Evolutionary conservation across 306 rosid genomes (phyloP).

Genomic region (Pterocarpus santalinus): DNA sequence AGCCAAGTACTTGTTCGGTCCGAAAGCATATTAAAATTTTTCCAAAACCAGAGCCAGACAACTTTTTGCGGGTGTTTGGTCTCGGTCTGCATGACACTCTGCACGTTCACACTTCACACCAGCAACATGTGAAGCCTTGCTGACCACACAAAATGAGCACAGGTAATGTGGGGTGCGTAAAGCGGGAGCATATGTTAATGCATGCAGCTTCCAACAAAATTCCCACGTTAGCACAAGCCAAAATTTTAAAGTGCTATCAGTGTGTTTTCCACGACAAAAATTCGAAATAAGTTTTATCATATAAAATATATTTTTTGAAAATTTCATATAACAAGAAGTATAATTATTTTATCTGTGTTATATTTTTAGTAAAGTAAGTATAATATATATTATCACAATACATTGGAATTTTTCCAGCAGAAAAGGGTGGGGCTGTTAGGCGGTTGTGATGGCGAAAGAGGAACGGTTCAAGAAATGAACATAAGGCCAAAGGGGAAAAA

Average conservation of each 20-base stretch:
- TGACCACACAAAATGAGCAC: background rate
- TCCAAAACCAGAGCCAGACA: too few species aligned
- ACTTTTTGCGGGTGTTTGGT: too few species aligned
- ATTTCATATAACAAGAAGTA: too few species aligned
- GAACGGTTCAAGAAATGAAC: constrained; percentile 35
- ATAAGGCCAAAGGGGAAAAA: background rate
- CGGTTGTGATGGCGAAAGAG: constrained; percentile 32
- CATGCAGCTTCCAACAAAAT: background rate
- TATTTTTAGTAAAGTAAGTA: background rate
- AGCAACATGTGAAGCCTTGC: background rate
- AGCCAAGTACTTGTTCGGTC: too few species aligned
- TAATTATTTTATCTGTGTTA: background rate
- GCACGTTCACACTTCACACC: background rate
- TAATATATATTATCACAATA: background rate
- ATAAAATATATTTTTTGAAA: too few species aligned
- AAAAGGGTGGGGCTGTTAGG: background rate
- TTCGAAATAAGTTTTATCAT: too few species aligned
- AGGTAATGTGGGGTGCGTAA: background rate
- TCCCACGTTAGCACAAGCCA: background rate
- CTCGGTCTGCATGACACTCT: background rate
- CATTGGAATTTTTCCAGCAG: background rate
- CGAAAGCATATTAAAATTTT: too few species aligned
- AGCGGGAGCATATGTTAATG: background rate
- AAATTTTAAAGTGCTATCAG: too few species aligned
- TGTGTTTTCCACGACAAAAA: too few species aligned